These are phyloP conservation scores for Fusarium napiforme DNA, from an alignment of 2,329 filamentous ascomycete species.

Conservation along the genomic window DNA sequence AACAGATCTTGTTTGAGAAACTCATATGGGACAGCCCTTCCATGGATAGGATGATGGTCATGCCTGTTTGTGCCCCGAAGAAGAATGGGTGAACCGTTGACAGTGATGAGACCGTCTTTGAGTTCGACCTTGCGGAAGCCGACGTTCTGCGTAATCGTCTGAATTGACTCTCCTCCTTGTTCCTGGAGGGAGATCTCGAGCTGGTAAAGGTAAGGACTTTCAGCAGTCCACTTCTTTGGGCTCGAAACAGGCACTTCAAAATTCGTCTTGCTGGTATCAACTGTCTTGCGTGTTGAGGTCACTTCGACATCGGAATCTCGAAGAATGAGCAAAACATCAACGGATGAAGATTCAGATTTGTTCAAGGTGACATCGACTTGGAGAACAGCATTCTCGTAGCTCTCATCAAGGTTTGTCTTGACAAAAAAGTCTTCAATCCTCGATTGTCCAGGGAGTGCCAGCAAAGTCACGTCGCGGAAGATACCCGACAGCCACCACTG, in stretches of 20 bases:
- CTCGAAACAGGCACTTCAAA: background rate
- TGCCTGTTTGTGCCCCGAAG: slow-evolving; percentile 12
- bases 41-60: slow-evolving; percentile 5
- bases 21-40: slow-evolving; percentile 8
- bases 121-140: slow-evolving; percentile 14
- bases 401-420: background rate
- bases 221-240: slow-evolving; percentile 12
- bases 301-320: background rate
- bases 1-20: slow-evolving; percentile 13
- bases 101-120: background rate
- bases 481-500: slow-evolving; percentile 26
- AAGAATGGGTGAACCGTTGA: slow-evolving; percentile 1
- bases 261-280: accelerated
- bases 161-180: background rate
- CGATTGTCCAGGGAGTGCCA: background rate
- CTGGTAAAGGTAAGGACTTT: background rate
- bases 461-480: slow-evolving; percentile 8
- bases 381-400: background rate
- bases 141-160: background rate
- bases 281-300: background rate
- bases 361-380: background rate
- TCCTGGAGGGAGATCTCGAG: background rate
- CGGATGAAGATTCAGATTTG: accelerated
- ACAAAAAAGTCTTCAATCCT: slow-evolving; percentile 10
- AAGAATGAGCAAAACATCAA: background rate